Conservation (phyloP, 2,329 filamentous ascomycete genomes). For the Talaromyces sp. region DNA sequence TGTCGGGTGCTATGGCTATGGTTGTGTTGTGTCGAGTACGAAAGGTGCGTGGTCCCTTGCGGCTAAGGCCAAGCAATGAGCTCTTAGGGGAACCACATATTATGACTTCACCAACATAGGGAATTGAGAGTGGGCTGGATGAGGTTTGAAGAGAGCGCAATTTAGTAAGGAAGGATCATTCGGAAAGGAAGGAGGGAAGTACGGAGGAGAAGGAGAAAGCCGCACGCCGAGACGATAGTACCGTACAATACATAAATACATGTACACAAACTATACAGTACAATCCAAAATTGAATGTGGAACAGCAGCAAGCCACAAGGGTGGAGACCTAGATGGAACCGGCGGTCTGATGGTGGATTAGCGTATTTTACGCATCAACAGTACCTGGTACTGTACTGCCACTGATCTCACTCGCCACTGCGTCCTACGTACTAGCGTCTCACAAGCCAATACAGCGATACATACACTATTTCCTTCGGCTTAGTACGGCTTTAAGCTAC, state of each 20-base stretch:
- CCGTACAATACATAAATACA: neutral
- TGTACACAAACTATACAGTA: neutral
- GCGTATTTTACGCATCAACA: neutral
- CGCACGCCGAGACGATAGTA: neutral
- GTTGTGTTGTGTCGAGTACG: neutral
- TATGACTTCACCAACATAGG: constrained; percentile 10
- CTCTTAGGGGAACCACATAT: constrained; percentile 9
- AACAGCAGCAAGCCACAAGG: neutral
- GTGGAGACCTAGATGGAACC: neutral
- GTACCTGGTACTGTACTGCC: neutral
- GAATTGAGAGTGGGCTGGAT: neutral
- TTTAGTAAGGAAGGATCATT: neutral
- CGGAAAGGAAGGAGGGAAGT: neutral
- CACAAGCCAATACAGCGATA: neutral
- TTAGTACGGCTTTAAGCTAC: neutral
- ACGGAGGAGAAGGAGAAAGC: neutral
- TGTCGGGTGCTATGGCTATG: neutral
- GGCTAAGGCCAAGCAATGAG: constrained; percentile 13
- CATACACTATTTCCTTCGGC: neutral
- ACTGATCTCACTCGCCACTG: neutral
- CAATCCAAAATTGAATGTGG: neutral
- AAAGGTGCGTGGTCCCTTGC: constrained; percentile 9
- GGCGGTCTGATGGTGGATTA: neutral
- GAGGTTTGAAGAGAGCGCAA: neutral
- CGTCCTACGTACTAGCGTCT: neutral